Evolutionary conservation across 2,329 filamentous ascomycete species (phyloP), one percentile per base, ranked within the genome.

Genomic region (Cladosporium sp.): DNA sequence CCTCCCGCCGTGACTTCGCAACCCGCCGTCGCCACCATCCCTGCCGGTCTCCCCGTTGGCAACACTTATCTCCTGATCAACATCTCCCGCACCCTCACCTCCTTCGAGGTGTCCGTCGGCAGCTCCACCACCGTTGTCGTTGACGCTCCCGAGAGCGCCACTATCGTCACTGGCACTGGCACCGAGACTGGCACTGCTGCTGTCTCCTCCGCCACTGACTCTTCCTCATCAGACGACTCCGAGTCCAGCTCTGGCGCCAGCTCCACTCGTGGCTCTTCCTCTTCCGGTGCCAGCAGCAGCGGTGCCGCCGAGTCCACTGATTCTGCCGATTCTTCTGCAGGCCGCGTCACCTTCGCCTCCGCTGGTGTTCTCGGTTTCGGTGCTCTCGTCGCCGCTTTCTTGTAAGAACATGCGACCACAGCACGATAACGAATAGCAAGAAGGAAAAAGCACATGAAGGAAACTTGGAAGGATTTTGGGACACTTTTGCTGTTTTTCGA

Each of bases 21-120:
- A 69, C 72, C 79, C 26, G 72, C 70, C 23, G 75, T 77, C 62
- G 78, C 76, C 35, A 78, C 78, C 28, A 78, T 82, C 67, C 80
- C 80, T n/a, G 78, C 80, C 33, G 78, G 78, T 58, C 73, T 80
- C n/a, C 69, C 74, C 14, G 66, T 69, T n/a, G 77, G 77, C 59
- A 63, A 72, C 29, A 75, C 72, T 68, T 73, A 73, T 29, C 65
- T 77, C 28, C 63, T 67, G 23, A 67, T 70, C 37, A 72, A 72
- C 67, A 72, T 69, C 63, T 67, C 72, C 67, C 74, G 75, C 65
- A 71, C 71, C 33, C 64, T 70, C 62, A 72, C 67, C 49, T 73
- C 71, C 50, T 76, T 78, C 70, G 65, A 72, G 65, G 73, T 76
- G 63, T 72, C 69, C 61, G 74, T 76, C 40, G 74, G 74, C 62